phyloP scores from a whole-genome alignment of 257 asterid species.

The Handroanthus guayacan region DNA sequence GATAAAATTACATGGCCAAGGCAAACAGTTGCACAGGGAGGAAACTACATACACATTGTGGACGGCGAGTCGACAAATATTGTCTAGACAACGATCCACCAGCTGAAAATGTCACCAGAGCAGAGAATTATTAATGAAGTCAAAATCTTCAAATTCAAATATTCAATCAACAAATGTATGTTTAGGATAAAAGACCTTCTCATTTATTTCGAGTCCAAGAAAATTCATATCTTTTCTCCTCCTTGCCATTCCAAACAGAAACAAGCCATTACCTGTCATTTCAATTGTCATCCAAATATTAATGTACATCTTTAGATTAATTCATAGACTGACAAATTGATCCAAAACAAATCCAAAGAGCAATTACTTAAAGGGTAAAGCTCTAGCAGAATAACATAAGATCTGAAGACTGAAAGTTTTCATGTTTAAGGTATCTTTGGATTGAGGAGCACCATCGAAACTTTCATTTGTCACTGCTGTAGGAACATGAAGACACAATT shows the following conservation, averaged over 20 bases:
- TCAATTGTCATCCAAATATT: slow-evolving; percentile 20
- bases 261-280: slow-evolving; percentile 86
- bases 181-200: slow-evolving; percentile 59
- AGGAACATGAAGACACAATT: slow-evolving; percentile 1
- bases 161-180: slow-evolving; percentile 30
- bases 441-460: not conserved
- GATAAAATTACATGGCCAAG: slow-evolving; percentile 10
- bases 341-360: slow-evolving; percentile 2
- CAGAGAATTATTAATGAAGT: slow-evolving; percentile 29
- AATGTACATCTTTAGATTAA: slow-evolving; percentile 10
- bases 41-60: slow-evolving; percentile 63
- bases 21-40: slow-evolving; percentile 21
- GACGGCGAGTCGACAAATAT: slow-evolving; percentile 51
- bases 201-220: slow-evolving; percentile 87
- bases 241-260: slow-evolving; percentile 80
- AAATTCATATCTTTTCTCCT: slow-evolving; percentile 74
- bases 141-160: slow-evolving; percentile 33
- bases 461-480: not conserved
- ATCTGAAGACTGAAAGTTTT: too few relatives aligned
- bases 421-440: too few relatives aligned
- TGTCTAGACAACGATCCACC: slow-evolving; percentile 68
- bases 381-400: not conserved
- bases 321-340: slow-evolving; percentile 15
- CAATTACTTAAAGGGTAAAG: slow-evolving; percentile 25
- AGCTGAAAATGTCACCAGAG: slow-evolving; percentile 59